Evolutionary conservation across 306 rosid species (phyloP).

Genomic region (Cicer pinnatifidum): DNA sequence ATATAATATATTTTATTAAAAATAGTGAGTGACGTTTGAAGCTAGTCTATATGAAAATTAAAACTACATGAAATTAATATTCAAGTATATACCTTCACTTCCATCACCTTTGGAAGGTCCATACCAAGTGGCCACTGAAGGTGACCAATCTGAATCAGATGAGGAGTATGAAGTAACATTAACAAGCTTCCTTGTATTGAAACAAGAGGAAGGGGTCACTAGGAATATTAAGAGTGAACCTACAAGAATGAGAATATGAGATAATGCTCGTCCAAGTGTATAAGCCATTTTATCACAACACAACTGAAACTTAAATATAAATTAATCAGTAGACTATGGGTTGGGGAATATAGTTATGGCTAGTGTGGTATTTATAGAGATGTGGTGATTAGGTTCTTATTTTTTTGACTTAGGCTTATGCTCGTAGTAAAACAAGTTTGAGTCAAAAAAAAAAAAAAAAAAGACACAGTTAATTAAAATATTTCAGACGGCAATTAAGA

Average conservation of each 20-base stretch:
- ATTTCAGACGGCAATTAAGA: slow-evolving; percentile 36
- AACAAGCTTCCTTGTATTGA: slow-evolving; percentile 51
- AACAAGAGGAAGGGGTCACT: slow-evolving; percentile 49
- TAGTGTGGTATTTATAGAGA: slow-evolving; percentile 50
- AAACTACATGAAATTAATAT: too few species aligned
- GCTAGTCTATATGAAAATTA: too few species aligned
- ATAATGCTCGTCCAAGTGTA: slow-evolving; percentile 17
- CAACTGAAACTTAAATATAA: neutral
- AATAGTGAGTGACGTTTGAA: too few species aligned
- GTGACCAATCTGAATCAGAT: slow-evolving; percentile 52
- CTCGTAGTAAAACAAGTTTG: neutral
- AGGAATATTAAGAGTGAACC: slow-evolving; percentile 40
- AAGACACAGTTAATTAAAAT: neutral
- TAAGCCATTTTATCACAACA: slow-evolving; percentile 43
- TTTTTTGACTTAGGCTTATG: too few species aligned
- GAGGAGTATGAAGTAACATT: slow-evolving; percentile 46
- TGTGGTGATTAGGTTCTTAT: neutral
- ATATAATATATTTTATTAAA: too few species aligned
- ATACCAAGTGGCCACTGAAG: slow-evolving; percentile 69
- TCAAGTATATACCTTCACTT: slow-evolving; percentile 52
- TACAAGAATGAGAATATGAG: neutral
- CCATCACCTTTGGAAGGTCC: slow-evolving; percentile 66
- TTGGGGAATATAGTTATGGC: slow-evolving; percentile 33
- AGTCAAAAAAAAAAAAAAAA: too few species aligned
- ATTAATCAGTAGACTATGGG: slow-evolving; percentile 4